Evolutionary conservation across 139 green algal genomes (phyloP).

Genomic region (Micractinium sp.): DNA sequence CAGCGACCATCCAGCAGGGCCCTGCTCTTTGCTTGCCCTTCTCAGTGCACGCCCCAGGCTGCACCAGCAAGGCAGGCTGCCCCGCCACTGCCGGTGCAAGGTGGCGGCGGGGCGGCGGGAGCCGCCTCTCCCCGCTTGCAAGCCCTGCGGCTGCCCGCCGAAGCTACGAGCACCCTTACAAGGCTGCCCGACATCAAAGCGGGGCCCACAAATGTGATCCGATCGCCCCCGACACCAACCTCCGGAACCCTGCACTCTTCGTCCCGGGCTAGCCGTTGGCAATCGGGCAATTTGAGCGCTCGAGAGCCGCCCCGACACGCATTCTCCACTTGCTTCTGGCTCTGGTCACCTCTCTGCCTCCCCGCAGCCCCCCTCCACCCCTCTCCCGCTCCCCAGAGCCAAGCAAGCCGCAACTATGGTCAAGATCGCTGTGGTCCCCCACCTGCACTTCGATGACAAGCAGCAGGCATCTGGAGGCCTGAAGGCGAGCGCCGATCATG

Average conservation of each 20-base stretch:
- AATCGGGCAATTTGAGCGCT: background rate
- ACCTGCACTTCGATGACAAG: conserved; percentile 4
- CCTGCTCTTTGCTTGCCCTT: no score
- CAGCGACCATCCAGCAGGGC: no score
- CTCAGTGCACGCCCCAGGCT: no score
- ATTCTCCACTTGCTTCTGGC: background rate
- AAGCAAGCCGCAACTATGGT: background rate
- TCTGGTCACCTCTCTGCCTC: background rate
- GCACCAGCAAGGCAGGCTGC: no score
- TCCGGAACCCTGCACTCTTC: background rate
- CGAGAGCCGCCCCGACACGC: background rate
- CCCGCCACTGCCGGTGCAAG: background rate
- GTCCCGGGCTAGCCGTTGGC: background rate
- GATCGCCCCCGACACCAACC: no score
- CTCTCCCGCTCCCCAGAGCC: background rate
- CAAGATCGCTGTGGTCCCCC: background rate
- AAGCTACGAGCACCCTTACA: background rate
- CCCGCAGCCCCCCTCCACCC: background rate
- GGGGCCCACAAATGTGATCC: background rate
- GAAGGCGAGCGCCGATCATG: background rate
- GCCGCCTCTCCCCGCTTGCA: background rate
- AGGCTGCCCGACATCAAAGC: background rate
- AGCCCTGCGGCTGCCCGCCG: background rate
- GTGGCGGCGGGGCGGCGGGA: background rate
- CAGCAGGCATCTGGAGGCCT: conserved; percentile 10